phyloP scores from a whole-genome alignment of 2,329 filamentous ascomycete species.

The Pseudopyrenochaeta lycopersici region DNA sequence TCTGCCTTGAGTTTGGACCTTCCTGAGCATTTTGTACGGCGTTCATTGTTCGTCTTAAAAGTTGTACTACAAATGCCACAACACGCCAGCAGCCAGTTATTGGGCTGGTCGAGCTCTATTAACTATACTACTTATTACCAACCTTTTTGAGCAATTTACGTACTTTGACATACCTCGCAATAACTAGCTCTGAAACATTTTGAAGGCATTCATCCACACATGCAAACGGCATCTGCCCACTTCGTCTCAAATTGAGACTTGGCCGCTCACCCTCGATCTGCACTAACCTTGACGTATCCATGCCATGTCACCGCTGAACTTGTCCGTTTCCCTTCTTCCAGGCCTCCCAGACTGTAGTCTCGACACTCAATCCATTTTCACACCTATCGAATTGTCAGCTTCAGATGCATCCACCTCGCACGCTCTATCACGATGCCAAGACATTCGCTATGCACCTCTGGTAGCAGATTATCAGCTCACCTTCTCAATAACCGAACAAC shows the following conservation, averaged over 20 bases:
- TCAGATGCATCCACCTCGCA: slow-evolving; percentile 14
- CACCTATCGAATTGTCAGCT: slow-evolving; percentile 49
- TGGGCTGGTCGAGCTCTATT: neutral
- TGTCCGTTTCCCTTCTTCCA: slow-evolving; percentile 45
- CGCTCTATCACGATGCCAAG: slow-evolving; percentile 11
- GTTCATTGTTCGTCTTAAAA: slow-evolving; percentile 18
- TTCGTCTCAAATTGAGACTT: no score
- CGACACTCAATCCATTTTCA: slow-evolving; percentile 65
- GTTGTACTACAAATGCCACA: slow-evolving; percentile 29
- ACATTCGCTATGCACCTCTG: neutral
- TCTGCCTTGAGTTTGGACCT: slow-evolving; percentile 20
- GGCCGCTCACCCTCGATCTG: no score
- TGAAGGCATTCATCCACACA: no score
- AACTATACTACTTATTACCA: no score
- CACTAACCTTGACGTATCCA: no score
- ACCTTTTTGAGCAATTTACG: no score
- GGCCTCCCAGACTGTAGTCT: slow-evolving; percentile 69
- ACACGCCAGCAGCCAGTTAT: neutral
- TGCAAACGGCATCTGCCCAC: no score
- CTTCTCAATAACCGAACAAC: slow-evolving; percentile 66
- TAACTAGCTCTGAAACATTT: no score
- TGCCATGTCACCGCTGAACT: slow-evolving; percentile 10
- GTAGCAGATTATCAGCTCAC: slow-evolving; percentile 52
- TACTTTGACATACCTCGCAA: neutral
- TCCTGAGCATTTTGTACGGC: slow-evolving; percentile 31